Evolutionary conservation across 1,139 yeast species (phyloP).

Genomic region (Tardiomyces blankii): DNA sequence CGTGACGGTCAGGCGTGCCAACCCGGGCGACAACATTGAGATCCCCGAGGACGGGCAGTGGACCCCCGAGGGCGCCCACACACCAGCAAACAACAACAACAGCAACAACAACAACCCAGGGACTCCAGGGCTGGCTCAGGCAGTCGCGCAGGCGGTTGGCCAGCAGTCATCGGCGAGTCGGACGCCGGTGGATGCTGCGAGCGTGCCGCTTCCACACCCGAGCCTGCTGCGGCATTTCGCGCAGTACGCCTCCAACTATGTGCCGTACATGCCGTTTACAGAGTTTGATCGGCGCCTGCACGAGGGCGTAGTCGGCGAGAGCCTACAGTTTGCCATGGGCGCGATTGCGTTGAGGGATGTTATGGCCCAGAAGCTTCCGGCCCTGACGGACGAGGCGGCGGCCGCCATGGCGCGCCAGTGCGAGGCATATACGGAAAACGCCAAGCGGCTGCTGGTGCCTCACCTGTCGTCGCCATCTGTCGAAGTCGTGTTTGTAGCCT

Average conservation of each 20-base stretch:
- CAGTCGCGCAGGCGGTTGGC: background rate
- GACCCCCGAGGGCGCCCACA: background rate
- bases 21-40: background rate
- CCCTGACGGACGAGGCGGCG: constrained; percentile 2
- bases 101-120: background rate
- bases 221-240: constrained; percentile 5
- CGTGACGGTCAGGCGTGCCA: background rate
- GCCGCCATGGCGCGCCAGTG: constrained; percentile 2
- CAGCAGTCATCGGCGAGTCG: too few species aligned
- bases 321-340: constrained; percentile 17
- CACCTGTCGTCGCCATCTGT: constrained; percentile 18
- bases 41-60: background rate
- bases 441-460: constrained; percentile 16
- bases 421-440: constrained; percentile 17
- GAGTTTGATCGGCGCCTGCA: constrained; percentile 13
- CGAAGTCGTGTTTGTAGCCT: constrained; percentile 18
- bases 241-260: constrained; percentile 12
- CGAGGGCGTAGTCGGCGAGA: constrained; percentile 14
- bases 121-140: background rate
- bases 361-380: constrained; percentile 1
- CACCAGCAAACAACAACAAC: too few species aligned
- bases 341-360: constrained; percentile 11
- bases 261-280: constrained; percentile 16
- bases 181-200: too few species aligned
- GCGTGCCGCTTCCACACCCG: background rate